A percentile compares a stretch with the other conserved stretches of the same genome.
These are phyloP conservation scores for Pseudopithomyces chartarum DNA, from an alignment of 2,329 filamentous ascomycete species.

Conservation along the genomic window DNA sequence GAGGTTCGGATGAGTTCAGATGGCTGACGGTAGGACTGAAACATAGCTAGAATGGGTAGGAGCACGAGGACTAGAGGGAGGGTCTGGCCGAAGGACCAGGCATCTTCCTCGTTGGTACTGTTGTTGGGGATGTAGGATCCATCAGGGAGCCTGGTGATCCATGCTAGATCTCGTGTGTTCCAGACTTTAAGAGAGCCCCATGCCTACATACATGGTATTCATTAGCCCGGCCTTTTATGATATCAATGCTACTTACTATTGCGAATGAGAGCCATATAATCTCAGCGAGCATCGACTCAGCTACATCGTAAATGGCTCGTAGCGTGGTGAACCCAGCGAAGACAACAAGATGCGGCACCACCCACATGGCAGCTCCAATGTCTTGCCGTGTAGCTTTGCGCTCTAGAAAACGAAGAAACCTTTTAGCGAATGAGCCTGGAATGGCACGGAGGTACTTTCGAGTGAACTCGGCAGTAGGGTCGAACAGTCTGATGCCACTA, in stretches of 20 bases:
- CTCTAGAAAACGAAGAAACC: slow-evolving; percentile 17
- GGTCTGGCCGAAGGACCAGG: slow-evolving; percentile 33
- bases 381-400: slow-evolving; percentile 2
- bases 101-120: slow-evolving; percentile 21
- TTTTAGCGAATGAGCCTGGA: slow-evolving; percentile 20
- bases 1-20: not conserved
- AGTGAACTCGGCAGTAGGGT: slow-evolving; percentile 17
- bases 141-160: slow-evolving; percentile 13
- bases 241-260: slow-evolving; percentile 8
- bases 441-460: slow-evolving; percentile 19
- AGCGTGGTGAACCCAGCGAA: slow-evolving; percentile 15
- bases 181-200: slow-evolving; percentile 34
- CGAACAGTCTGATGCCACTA: slow-evolving; percentile 23
- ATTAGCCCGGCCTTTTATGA: not conserved
- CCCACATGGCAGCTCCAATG: slow-evolving; percentile 11
- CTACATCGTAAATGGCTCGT: slow-evolving; percentile 22
- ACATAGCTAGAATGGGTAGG: slow-evolving; percentile 27
- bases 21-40: slow-evolving; percentile 23
- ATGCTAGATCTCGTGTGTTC: slow-evolving; percentile 17
- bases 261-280: slow-evolving; percentile 31
- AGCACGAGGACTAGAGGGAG: slow-evolving; percentile 30
- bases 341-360: slow-evolving; percentile 12
- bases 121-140: slow-evolving; percentile 14
- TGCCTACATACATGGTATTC: slow-evolving; percentile 1
- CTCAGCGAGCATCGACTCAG: slow-evolving; percentile 28